These are phyloP conservation scores for Arthroderma sp. DNA, from an alignment of 2,329 filamentous ascomycete genomes.

Conservation along the genomic window DNA sequence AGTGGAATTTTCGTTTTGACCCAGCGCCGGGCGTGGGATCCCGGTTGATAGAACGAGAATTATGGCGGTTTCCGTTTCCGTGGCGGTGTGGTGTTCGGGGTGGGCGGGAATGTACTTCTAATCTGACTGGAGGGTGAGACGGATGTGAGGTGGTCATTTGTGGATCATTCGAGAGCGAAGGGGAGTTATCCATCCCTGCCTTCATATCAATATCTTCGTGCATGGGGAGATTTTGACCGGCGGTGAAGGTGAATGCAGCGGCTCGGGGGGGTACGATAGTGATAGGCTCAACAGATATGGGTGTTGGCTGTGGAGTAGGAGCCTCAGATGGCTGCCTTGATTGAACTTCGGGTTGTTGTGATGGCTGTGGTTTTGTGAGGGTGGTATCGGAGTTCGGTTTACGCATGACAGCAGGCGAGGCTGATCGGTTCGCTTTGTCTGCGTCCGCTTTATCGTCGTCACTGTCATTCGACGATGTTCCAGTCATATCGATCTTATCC, in stretches of 20 bases:
- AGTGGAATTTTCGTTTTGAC: slow-evolving; percentile 37
- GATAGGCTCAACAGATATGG: background rate
- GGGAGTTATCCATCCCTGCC: slow-evolving; percentile 24
- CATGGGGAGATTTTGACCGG: slow-evolving; percentile 26
- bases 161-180: slow-evolving; percentile 17
- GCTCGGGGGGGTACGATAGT: slow-evolving; percentile 17
- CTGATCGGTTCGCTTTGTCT: slow-evolving; percentile 29
- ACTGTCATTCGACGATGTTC: slow-evolving; percentile 29
- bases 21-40: slow-evolving; percentile 31
- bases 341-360: slow-evolving; percentile 19
- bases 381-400: slow-evolving; percentile 25
- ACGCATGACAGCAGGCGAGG: slow-evolving; percentile 25
- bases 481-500: slow-evolving; percentile 35
- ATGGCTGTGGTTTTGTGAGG: slow-evolving; percentile 15
- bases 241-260: slow-evolving; percentile 34
- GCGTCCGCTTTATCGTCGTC: slow-evolving; percentile 34
- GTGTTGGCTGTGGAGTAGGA: slow-evolving; percentile 15
- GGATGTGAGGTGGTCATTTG: slow-evolving; percentile 19
- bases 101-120: slow-evolving; percentile 34
- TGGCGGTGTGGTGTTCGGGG: slow-evolving; percentile 30
- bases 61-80: slow-evolving; percentile 28
- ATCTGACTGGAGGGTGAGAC: slow-evolving; percentile 27
- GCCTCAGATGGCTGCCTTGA: slow-evolving; percentile 15
- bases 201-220: slow-evolving; percentile 36
- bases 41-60: slow-evolving; percentile 27